A percentile compares a stretch with the other conserved stretches of the same genome.
Conservation (phyloP, 2,329 filamentous ascomycete genomes). For the Dactylellina sp. region DNA sequence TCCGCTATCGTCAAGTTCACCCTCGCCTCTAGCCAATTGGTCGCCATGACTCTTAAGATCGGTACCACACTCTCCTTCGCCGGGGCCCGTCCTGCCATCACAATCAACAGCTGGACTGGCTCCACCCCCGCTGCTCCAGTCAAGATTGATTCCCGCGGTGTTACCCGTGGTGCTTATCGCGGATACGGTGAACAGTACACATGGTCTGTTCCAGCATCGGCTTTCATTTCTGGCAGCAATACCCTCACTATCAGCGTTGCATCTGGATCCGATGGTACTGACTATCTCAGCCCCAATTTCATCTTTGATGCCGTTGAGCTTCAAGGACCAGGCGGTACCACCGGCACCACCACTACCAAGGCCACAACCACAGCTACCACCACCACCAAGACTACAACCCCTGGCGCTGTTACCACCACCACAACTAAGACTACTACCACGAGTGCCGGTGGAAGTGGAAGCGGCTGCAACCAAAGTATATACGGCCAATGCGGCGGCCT, state of each 20-base stretch:
- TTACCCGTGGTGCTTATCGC: slow-evolving; percentile 75
- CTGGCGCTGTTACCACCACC: neutral
- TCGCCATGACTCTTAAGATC: slow-evolving; percentile 70
- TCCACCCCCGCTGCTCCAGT: slow-evolving; percentile 66
- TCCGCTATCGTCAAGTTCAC: slow-evolving; percentile 49
- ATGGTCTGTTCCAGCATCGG: slow-evolving; percentile 71
- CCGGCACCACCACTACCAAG: slow-evolving; percentile 11
- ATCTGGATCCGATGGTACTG: slow-evolving; percentile 71
- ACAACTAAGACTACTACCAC: slow-evolving; percentile 23
- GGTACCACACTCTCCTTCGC: slow-evolving; percentile 74
- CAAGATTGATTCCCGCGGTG: slow-evolving; percentile 74
- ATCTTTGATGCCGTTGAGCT: slow-evolving; percentile 56
- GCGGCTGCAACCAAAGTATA: slow-evolving; percentile 27
- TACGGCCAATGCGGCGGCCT: slow-evolving; percentile 60
- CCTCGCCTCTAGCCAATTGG: slow-evolving; percentile 45
- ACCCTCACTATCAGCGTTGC: slow-evolving; percentile 72
- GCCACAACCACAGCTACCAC: slow-evolving; percentile 16
- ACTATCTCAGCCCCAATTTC: slow-evolving; percentile 71
- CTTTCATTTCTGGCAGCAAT: slow-evolving; percentile 71
- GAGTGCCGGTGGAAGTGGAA: neutral
- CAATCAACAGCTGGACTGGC: slow-evolving; percentile 70
- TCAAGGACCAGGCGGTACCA: slow-evolving; percentile 29
- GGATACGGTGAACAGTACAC: slow-evolving; percentile 75
- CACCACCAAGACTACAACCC: neutral
- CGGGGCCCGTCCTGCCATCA: slow-evolving; percentile 70